Evolutionary conservation across 1,284 basidiomycete species (phyloP).

Genomic region (Cutaneotrichosporon dermatis): DNA sequence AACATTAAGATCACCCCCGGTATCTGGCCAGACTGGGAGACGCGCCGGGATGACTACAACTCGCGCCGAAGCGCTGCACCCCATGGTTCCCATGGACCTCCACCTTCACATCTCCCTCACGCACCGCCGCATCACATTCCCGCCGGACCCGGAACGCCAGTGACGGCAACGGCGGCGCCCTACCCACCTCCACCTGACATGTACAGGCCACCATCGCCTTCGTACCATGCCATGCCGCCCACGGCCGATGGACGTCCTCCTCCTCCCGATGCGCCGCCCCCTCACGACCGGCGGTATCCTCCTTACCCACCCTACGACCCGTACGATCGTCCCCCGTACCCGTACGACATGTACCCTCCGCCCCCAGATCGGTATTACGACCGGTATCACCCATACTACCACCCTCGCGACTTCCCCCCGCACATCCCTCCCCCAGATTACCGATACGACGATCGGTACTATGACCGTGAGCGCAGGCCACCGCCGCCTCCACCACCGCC

Average conservation of each 20-base stretch:
- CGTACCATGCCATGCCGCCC: neutral
- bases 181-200: conserved; percentile 14
- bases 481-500: neutral
- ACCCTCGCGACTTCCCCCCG: conserved; percentile 5
- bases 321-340: conserved; percentile 11
- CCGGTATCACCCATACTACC: conserved; percentile 16
- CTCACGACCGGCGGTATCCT: conserved; percentile 11
- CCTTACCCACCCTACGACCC: conserved; percentile 19
- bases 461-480: conserved; percentile 11
- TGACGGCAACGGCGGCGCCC: conserved; percentile 16
- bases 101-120: conserved; percentile 11
- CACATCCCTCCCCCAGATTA: conserved; percentile 14
- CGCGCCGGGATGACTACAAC: conserved; percentile 31
- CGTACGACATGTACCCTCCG: conserved; percentile 15
- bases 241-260: conserved; percentile 1
- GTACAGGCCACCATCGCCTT: conserved; percentile 16
- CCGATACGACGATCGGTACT: conserved; percentile 16
- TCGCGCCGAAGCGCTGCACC: conserved; percentile 14
- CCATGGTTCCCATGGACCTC: conserved; percentile 6
- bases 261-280: neutral
- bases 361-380: conserved; percentile 10
- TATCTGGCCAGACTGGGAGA: conserved; percentile 47
- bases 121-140: conserved; percentile 16
- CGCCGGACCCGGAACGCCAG: conserved; percentile 15
- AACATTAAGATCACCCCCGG: conserved; percentile 37